Evolutionary conservation across 768 basidiomycete species (phyloP), one percentile per base, ranked within the genome.

Genomic region (Obba rivulosa): DNA sequence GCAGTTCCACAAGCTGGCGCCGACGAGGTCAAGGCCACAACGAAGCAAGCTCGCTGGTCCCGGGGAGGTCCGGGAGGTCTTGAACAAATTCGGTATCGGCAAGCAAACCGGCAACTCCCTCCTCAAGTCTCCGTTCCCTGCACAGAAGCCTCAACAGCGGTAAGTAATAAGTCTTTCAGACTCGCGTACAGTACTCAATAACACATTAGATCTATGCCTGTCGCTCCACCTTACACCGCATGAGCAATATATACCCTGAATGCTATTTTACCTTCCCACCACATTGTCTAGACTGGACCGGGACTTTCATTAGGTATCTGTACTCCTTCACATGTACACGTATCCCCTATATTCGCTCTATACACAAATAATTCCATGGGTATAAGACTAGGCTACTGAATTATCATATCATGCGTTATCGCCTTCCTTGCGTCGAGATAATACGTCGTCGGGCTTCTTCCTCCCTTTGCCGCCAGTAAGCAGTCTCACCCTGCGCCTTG

Each of bases 391-490:
- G 28, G 28, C 4, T 44, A 25, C 43, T 35, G n/a, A 13, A 17
- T 45, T 13, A 35, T 8, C 14, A n/a, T 38, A n/a, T 5, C 14
- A 8, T 38, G 37, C 37, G 37, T 43, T 40, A 55, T 4, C 55
- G 46, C 11, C 51, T 56, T 20, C 51, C 48, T 11, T 48, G 41
- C 18, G 57, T 57, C 3, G 60, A 57, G 1, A 49, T 48, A 21
- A 70, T 53, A 44, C 72, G 59, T 31, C 74, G 59, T 25, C 75
- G 63, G 17, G 88, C 81, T 56, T 89, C 84, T 60, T 93, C 92
- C 58, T 92, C 89, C 48, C 86, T 74, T 55, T 90, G 81, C 3
- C 86, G 77, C 87, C 92, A 96, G 64, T 84, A 92, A 3, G 80
- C 81, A 35, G 92, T 77, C 60, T 97, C 94, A 49, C 80, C 79